Conservation (phyloP, 192 early-diverging fungal species). For the Coemansia sp. region DNA sequence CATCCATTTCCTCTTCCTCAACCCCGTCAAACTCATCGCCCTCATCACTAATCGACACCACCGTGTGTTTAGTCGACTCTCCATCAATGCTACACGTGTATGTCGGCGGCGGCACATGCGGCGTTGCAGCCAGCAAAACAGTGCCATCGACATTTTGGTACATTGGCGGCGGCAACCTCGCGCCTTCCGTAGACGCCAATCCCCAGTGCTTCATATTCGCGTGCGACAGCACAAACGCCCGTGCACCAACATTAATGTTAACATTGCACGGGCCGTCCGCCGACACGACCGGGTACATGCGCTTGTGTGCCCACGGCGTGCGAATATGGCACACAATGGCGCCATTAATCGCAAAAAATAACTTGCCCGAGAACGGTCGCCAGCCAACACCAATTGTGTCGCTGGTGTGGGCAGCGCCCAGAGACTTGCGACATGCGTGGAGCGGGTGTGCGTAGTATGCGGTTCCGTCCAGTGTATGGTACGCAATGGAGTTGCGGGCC, state of each 20-base stretch:
- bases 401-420: slow-evolving; percentile 55
- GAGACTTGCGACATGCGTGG: slow-evolving; percentile 50
- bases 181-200: slow-evolving; percentile 43
- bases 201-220: slow-evolving; percentile 54
- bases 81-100: slow-evolving; percentile 15
- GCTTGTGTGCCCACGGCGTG: slow-evolving; percentile 60
- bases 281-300: slow-evolving; percentile 59
- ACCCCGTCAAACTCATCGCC: not conserved
- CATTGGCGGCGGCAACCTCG: slow-evolving; percentile 44
- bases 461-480: slow-evolving; percentile 64
- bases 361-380: slow-evolving; percentile 65
- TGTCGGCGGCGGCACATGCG: slow-evolving; percentile 8
- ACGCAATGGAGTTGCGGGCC: slow-evolving; percentile 68
- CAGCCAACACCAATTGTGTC: slow-evolving; percentile 76
- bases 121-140: slow-evolving; percentile 52
- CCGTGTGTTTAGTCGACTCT: slow-evolving; percentile 1
- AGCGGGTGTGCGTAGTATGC: slow-evolving; percentile 63
- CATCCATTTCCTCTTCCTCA: slow-evolving; percentile 1
- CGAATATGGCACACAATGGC: slow-evolving; percentile 61
- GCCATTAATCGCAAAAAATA: slow-evolving; percentile 75
- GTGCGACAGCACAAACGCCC: slow-evolving; percentile 49
- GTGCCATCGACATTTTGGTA: slow-evolving; percentile 65
- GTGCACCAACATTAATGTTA: slow-evolving; percentile 42
- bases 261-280: slow-evolving; percentile 50
- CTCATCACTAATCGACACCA: slow-evolving; percentile 7